phyloP scores from a whole-genome alignment of 768 basidiomycete genomes.

The Phaeotremella skinneri region DNA sequence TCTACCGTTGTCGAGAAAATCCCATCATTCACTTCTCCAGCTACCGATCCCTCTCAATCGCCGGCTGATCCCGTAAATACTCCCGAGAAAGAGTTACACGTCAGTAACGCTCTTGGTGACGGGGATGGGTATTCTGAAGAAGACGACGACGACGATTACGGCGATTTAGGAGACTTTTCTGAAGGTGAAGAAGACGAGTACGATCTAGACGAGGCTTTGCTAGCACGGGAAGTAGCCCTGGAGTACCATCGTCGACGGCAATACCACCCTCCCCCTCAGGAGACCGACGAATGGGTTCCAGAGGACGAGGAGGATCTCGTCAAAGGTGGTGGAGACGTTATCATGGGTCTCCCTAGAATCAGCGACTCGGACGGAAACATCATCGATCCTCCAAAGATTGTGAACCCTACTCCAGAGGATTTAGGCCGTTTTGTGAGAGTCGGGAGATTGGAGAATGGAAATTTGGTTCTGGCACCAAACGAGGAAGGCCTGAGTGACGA shows the following conservation, averaged over 20 bases:
- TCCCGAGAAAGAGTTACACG: not conserved
- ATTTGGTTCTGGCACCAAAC: constrained; percentile 39
- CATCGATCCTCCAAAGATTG: constrained; percentile 24
- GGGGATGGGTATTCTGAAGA: constrained; percentile 1
- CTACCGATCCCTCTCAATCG: constrained; percentile 1
- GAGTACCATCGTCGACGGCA: constrained; percentile 40
- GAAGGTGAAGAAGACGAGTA: constrained; percentile 40
- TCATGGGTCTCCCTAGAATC: constrained; percentile 37
- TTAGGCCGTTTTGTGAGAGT: constrained; percentile 31
- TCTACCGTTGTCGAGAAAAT: constrained; percentile 18
- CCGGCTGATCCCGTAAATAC: not conserved
- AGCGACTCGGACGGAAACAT: constrained; percentile 10
- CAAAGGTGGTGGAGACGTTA: constrained; percentile 23
- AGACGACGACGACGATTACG: constrained; percentile 37
- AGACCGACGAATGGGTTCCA: constrained; percentile 21
- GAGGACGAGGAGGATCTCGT: constrained; percentile 51
- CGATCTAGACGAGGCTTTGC: constrained; percentile 39
- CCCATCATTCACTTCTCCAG: not conserved
- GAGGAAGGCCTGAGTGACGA: constrained; percentile 33
- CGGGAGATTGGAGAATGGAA: constrained; percentile 44
- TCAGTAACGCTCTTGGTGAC: not conserved
- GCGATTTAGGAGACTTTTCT: constrained; percentile 21
- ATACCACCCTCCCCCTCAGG: constrained; percentile 27
- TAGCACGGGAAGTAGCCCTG: constrained; percentile 33
- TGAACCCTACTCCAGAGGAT: constrained; percentile 41